Evolutionary conservation across 441 rosid genomes (phyloP), one percentile per base, ranked within the genome.

Genomic region (Bocquillonia castaneifolia): DNA sequence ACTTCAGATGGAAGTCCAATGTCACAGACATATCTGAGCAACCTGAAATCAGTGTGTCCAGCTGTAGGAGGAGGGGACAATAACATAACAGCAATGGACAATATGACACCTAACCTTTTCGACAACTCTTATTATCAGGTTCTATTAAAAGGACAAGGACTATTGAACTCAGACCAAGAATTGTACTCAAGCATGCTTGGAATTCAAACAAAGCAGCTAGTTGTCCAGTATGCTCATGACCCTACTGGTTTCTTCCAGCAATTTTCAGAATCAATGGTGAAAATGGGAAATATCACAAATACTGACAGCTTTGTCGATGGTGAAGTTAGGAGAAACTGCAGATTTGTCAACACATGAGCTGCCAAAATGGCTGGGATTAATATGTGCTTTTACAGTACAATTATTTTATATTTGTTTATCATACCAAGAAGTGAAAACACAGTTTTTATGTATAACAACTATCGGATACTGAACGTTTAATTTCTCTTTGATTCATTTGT

Each of bases 121-220:
- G 97, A 93, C 79, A 93, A 91, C 67, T 93, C 85, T 66, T 91
- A 88, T 77, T 91, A 72, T 48, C 72, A 83, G 17, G 80, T 83
- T 70, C 88, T 93, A 34, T 62, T 91, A 73, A 86, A 83, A 0
- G 92, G 92, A 8, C 87, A 91, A 47, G 97, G 97, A 23, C 73
- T 93, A 74, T 83, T 91, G 59, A 89, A 85, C 9, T 91, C 96
- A 0, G 97, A 91, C 83, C 99, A 91, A 72, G 88, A 85, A 65
- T 80, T 93, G 1, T 80, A 84, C 23, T 78, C 85, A 0, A 89
- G 96, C 77, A 8, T 80, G 12, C 77, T 83, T 13, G 86, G 82
- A 32, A 71, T 83, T 32, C 73, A 64, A 10, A 89, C 96, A 0
- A 81, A 84, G 13, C 66, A 60, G 12, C 83, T 87, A 14, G 91